phyloP scores from a whole-genome alignment of 164 flowering plant genomes.

The Annona squamosa region DNA sequence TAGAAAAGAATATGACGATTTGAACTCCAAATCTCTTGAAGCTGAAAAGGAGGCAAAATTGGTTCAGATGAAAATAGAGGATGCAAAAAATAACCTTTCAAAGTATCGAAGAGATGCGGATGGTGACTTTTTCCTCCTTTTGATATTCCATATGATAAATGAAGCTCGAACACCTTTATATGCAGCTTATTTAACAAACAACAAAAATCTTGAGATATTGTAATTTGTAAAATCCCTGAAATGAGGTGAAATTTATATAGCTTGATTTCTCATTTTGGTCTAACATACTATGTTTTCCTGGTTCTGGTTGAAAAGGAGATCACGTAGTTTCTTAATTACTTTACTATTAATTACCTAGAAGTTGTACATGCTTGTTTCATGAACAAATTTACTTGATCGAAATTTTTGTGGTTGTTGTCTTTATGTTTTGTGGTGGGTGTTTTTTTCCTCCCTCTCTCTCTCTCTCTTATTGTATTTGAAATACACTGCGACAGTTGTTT shows the following conservation, averaged over 20 bases:
- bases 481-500: not conserved
- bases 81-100: constrained; percentile 43
- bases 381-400: too few relatives aligned
- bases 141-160: too few relatives aligned
- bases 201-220: not conserved
- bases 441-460: not conserved
- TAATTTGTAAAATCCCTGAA: too few relatives aligned
- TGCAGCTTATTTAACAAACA: not conserved
- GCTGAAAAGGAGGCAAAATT: constrained; percentile 84
- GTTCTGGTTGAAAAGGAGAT: too few relatives aligned
- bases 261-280: too few relatives aligned
- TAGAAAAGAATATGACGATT: constrained; percentile 62
- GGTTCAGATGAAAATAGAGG: constrained; percentile 71
- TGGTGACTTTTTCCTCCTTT: constrained; percentile 34
- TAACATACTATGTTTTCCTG: too few relatives aligned
- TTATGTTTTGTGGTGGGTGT: not conserved
- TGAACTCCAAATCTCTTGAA: constrained; percentile 66
- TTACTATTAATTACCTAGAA: too few relatives aligned
- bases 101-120: constrained; percentile 72
- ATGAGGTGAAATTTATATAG: too few relatives aligned
- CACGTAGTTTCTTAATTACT: too few relatives aligned
- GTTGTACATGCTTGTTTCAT: too few relatives aligned
- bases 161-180: not conserved
- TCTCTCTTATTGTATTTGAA: too few relatives aligned
- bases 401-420: not conserved